Conservation (phyloP, 805 yeast genomes). For the Wickerhamomyces ciferrii region DNA sequence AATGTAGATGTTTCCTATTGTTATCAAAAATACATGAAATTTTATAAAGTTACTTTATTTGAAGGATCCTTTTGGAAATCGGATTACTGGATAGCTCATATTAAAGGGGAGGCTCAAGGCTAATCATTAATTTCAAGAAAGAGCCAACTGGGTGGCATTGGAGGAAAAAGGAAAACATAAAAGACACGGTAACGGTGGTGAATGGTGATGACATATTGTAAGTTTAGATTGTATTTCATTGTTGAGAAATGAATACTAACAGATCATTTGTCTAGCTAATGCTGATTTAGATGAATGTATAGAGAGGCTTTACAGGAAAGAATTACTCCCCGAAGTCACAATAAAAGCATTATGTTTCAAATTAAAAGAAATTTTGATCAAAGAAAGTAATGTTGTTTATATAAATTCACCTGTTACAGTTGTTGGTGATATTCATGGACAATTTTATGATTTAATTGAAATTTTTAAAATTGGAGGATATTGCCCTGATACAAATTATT, state of each 20-base stretch:
- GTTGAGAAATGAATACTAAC: no score
- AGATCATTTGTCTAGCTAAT: conserved; percentile 5
- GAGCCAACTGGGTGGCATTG: no score
- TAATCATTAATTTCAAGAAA: background rate
- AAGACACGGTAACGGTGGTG: background rate
- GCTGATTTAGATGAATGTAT: conserved; percentile 64
- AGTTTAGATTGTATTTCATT: background rate
- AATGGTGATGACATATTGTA: background rate
- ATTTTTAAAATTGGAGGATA: conserved; percentile 91
- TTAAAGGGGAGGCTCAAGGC: no score
- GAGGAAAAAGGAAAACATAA: background rate
- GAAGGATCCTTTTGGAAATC: no score
- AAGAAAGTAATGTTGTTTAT: conserved; percentile 84
- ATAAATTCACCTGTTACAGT: conserved; percentile 85
- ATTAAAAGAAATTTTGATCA: conserved; percentile 72
- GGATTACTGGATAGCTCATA: no score
- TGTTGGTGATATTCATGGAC: conserved; percentile 98
- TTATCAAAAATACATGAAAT: no score
- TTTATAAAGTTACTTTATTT: no score
- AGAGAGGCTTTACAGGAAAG: conserved; percentile 57
- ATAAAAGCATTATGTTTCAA: conserved; percentile 71
- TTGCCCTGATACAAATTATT: conserved; percentile 89
- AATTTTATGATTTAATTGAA: conserved; percentile 88
- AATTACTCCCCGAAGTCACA: conserved; percentile 65
- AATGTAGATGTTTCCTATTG: no score